Evolutionary conservation across 2,329 filamentous ascomycete genomes (phyloP).

Genomic region (Neofusicoccum ribis): DNA sequence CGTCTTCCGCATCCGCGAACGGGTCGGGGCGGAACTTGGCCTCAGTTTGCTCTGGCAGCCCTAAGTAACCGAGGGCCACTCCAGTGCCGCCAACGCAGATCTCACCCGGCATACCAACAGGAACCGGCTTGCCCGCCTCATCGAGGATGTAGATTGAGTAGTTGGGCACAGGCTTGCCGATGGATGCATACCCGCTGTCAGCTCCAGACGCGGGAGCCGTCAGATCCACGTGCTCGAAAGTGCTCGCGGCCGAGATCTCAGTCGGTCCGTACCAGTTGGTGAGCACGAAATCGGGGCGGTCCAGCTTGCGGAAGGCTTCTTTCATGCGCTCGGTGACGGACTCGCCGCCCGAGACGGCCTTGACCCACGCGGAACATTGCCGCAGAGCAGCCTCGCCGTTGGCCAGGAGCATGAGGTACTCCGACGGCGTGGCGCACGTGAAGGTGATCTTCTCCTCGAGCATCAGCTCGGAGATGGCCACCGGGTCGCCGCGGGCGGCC

Average conservation of each 20-base stretch:
- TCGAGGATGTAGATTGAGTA: conserved; percentile 44
- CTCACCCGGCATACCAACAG: conserved; percentile 46
- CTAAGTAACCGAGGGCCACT: conserved; percentile 39
- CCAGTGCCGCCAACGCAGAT: conserved; percentile 43
- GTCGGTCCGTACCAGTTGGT: conserved; percentile 22
- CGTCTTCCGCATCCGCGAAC: neutral
- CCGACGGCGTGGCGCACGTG: conserved; percentile 45
- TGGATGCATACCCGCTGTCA: conserved; percentile 23
- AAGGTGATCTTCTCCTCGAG: conserved; percentile 36
- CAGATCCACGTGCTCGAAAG: neutral
- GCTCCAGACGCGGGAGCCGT: conserved; percentile 27
- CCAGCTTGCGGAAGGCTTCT: conserved; percentile 1
- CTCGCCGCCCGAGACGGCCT: conserved; percentile 33
- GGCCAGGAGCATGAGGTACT: conserved; percentile 35
- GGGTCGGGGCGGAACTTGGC: conserved; percentile 23
- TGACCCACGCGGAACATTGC: conserved; percentile 28
- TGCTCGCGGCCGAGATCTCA: conserved; percentile 11
- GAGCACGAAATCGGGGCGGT: no score
- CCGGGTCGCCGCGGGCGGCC: conserved; percentile 35
- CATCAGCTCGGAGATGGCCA: conserved; percentile 40
- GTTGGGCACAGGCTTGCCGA: conserved; percentile 38
- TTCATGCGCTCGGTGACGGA: neutral
- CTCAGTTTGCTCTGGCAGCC: conserved; percentile 24
- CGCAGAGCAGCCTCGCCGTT: conserved; percentile 25
- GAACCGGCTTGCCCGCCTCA: conserved; percentile 36